Evolutionary conservation across 495 filamentous ascomycete species (phyloP).

Genomic region (Aspergillus panamensis): DNA sequence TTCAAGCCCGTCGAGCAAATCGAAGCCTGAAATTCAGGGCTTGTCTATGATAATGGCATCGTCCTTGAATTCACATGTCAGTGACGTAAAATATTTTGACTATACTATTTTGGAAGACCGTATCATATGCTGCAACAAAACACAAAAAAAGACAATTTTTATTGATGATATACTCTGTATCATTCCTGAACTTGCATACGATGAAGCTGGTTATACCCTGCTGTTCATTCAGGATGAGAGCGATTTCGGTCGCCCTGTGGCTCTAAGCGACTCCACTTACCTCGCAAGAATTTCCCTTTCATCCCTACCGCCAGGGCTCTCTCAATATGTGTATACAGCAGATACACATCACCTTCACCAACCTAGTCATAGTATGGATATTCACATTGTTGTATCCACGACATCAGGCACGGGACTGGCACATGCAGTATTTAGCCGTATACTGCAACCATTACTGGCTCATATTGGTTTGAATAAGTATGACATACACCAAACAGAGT

Average conservation of each 20-base stretch:
- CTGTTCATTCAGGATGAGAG: constrained; percentile 25
- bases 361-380: constrained; percentile 14
- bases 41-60: too few species aligned
- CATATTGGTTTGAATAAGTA: constrained; percentile 42
- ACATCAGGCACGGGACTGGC: constrained; percentile 67
- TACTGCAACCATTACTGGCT: constrained; percentile 57
- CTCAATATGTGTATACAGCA: constrained; percentile 20
- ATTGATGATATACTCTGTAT: constrained; percentile 32
- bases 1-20: too few species aligned
- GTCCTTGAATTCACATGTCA: neutral
- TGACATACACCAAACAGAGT: constrained; percentile 54
- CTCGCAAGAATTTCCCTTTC: constrained; percentile 21
- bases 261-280: neutral
- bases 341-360: constrained; percentile 27
- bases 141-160: constrained; percentile 19
- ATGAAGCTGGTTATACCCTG: constrained; percentile 16
- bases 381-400: constrained; percentile 72
- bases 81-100: neutral
- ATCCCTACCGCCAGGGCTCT: constrained; percentile 20
- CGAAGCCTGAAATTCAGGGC: too few species aligned
- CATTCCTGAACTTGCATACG: constrained; percentile 10
- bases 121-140: constrained; percentile 14
- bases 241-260: neutral
- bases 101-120: neutral
- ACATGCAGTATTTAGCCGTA: constrained; percentile 48